A percentile compares a stretch with the other conserved stretches of the same genome.
Evolutionary conservation across 306 rosid species (phyloP).

Genomic region (Cajanus cajan): DNA sequence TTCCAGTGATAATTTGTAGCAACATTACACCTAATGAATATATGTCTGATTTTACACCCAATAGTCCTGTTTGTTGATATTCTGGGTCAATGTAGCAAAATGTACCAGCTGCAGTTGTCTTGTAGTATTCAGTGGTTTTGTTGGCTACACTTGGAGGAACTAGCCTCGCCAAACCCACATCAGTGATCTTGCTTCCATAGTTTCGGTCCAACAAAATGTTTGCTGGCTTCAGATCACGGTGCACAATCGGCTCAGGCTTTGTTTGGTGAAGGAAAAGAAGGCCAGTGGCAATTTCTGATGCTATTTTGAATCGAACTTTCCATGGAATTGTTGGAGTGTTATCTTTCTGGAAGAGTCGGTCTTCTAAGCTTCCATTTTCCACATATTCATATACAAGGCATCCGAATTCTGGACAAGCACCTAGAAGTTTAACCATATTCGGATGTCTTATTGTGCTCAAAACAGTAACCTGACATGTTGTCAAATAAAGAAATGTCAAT

Average conservation of each 20-base stretch:
- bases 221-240: slow-evolving; percentile 80
- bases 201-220: slow-evolving; percentile 67
- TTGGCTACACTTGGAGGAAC: slow-evolving; percentile 58
- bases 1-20: slow-evolving; percentile 71
- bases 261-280: slow-evolving; percentile 73
- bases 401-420: slow-evolving; percentile 82
- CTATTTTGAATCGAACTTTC: slow-evolving; percentile 63
- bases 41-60: slow-evolving; percentile 77
- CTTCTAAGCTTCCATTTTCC: slow-evolving; percentile 80
- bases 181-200: slow-evolving; percentile 61
- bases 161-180: slow-evolving; percentile 74
- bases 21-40: slow-evolving; percentile 76
- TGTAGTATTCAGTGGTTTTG: slow-evolving; percentile 52
- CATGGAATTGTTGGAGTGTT: slow-evolving; percentile 62
- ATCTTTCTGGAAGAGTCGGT: slow-evolving; percentile 53
- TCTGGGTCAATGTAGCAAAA: slow-evolving; percentile 87
- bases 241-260: slow-evolving; percentile 78
- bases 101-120: slow-evolving; percentile 77
- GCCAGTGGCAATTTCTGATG: slow-evolving; percentile 69
- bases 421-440: slow-evolving; percentile 69
- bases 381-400: slow-evolving; percentile 73
- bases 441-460: slow-evolving; percentile 69
- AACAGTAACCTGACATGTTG: slow-evolving; percentile 55
- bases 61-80: slow-evolving; percentile 73
- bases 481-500: not conserved